Conservation (phyloP, 768 basidiomycete genomes). For the Dacryopinax primogenitus region DNA sequence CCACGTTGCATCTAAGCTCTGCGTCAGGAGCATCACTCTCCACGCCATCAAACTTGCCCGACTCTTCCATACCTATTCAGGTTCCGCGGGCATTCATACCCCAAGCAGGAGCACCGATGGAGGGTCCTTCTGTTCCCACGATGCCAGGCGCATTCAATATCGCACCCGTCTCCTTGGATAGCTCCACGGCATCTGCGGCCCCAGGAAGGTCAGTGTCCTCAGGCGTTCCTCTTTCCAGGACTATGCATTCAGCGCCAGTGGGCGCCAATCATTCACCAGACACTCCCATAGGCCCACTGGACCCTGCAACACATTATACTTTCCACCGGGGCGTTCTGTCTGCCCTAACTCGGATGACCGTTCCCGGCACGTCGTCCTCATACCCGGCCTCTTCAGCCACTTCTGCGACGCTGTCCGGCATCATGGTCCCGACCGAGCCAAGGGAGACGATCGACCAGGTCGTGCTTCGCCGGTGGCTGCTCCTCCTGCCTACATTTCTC, state of each 20-base stretch:
- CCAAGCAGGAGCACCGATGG: no score
- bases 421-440: not conserved
- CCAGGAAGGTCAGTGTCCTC: not conserved
- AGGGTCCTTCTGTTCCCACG: no score
- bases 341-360: not conserved
- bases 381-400: not conserved
- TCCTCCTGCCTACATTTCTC: constrained; percentile 64
- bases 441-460: constrained; percentile 41
- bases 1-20: no score
- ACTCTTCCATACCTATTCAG: no score
- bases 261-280: not conserved
- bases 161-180: no score
- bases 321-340: constrained; percentile 1
- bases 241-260: no score
- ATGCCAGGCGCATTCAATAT: no score
- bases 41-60: no score
- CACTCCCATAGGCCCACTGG: not conserved
- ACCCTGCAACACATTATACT: not conserved
- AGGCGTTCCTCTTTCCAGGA: not conserved
- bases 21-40: no score
- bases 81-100: no score
- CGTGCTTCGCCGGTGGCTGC: constrained; percentile 48
- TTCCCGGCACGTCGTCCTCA: not conserved
- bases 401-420: not conserved
- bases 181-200: no score